These are phyloP conservation scores for Sorghum bicolor DNA, from an alignment of 176 grass and related monocot genomes.

Conservation along the genomic window Sorghum_bicolor_NCBIv3 NC_012878.2:3497001-3497500, in stretches of 20 bases:
- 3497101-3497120: neutral
- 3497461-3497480: neutral
- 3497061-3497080: neutral
- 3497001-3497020: neutral
- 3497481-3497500: neutral
- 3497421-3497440: neutral
- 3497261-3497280: constrained; percentile 76
- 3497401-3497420: neutral
- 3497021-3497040: neutral
- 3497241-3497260: constrained; percentile 94
- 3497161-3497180: neutral
- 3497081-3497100: neutral
- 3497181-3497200: neutral
- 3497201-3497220: constrained; percentile 5
- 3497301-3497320: constrained; percentile 70
- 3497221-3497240: constrained; percentile 22
- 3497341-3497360: constrained; percentile 89
- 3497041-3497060: neutral
- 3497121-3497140: neutral
- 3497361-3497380: constrained; percentile 95
- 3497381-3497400: neutral
- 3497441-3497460: neutral
- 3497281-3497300: constrained; percentile 88
- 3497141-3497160: neutral
- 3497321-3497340: constrained; percentile 78